Evolutionary conservation across 768 basidiomycete genomes (phyloP), one percentile per base, ranked within the genome.

Genomic region (Vishniacozyma victoriae): DNA sequence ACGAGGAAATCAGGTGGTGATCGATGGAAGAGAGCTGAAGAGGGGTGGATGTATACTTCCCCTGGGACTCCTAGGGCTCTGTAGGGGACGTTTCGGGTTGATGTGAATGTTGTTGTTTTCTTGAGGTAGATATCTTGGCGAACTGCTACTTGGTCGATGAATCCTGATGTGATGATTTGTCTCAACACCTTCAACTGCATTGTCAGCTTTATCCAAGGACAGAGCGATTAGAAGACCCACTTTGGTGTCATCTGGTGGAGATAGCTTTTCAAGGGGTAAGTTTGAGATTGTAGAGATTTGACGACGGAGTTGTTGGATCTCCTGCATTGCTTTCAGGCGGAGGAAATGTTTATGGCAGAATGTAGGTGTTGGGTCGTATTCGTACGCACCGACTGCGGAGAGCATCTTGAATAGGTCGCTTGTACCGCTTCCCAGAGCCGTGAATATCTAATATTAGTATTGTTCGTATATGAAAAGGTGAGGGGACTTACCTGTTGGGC

Each of bases 361-460:
- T 18, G 78, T 70, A 48, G 79, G 78, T 1, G 82, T 82, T 7
- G 87, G 85, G 18, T 86, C 85, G 69, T 85, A 93, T 68, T 95
- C 92, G 69, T 90, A 97, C 3, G 93, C 95, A 0, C 95, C 95
- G 15, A 95, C 82, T n/a, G 93, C 89, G 13, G 92, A 91, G 7
- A 99, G 76, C 26, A 85, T 73, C 59, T 85, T 84, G 74, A 96
- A 87, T 24, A 89, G 71, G 63, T 99, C 95, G 67, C 91, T 95
- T 5, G 77, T 78, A 18, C 78, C 82, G 44, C 79, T 79, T 11
- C 95, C 95, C 25, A 97, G 76, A 2, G 83, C 80, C 3, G 83
- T 76, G 71, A 95, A 90, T 19, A 75, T 73, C 89, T 93, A 23
- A n/a, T 57, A 5, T 13, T 26, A 50, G 39, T 41, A 44, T 27